Conservation (phyloP, 1,284 basidiomycete genomes). For the Xanthoconium separans region DNA sequence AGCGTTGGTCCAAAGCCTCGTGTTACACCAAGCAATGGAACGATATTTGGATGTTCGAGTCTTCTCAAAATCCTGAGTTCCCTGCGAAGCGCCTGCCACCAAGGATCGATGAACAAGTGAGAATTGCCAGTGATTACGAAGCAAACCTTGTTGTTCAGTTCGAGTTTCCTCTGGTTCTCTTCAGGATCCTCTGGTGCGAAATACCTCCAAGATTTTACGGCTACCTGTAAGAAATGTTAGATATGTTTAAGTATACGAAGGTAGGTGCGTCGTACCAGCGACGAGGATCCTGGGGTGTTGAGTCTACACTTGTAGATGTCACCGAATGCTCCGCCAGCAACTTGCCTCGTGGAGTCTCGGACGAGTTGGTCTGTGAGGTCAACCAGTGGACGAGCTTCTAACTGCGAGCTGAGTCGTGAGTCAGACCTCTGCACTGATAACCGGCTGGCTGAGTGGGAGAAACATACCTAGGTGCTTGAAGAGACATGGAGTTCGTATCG, state of each 20-base stretch:
- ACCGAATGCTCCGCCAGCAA: neutral
- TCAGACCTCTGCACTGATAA: neutral
- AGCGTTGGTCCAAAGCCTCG: neutral
- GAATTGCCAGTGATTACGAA: neutral
- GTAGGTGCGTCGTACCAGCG: neutral
- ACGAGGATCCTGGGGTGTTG: neutral
- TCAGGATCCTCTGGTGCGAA: neutral
- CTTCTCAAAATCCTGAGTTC: constrained; percentile 8
- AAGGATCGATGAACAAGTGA: neutral
- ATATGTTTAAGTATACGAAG: neutral
- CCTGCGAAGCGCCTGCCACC: neutral
- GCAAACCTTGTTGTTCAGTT: neutral
- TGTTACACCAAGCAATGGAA: constrained; percentile 6
- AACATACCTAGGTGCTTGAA: neutral
- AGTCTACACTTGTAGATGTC: constrained; percentile 6
- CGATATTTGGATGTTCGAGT: constrained; percentile 7
- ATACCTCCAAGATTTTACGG: constrained; percentile 7
- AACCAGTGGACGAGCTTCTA: neutral
- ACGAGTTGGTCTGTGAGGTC: constrained; percentile 5
- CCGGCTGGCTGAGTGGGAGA: neutral
- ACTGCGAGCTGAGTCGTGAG: neutral
- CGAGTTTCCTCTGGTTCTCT: neutral
- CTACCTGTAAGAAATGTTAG: neutral
- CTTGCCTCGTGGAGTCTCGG: neutral
- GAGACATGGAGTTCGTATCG: neutral